Percentiles rank a stretch among this genome's conserved stretches.
These are phyloP conservation scores for Phytophthora podocarpi DNA, from an alignment of 352 stramenopile species.

Conservation along the genomic window DNA sequence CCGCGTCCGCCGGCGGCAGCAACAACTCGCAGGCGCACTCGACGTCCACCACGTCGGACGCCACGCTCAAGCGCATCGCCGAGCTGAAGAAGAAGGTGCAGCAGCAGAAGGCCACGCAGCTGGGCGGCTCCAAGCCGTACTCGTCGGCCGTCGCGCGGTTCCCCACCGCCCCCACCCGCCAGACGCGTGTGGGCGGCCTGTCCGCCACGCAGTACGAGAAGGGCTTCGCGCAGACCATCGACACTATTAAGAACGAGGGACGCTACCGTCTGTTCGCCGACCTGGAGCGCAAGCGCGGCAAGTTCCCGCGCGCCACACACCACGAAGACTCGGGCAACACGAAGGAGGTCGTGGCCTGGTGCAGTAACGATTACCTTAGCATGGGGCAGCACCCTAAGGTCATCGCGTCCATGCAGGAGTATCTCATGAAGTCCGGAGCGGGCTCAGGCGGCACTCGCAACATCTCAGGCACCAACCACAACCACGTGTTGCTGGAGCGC, in stretches of 20 bases:
- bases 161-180: conserved; percentile 55
- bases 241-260: conserved; percentile 85
- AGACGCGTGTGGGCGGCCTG: conserved; percentile 69
- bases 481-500: conserved; percentile 87
- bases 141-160: conserved; percentile 55
- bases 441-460: conserved; percentile 89
- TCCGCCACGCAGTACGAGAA: conserved; percentile 69
- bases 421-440: conserved; percentile 77
- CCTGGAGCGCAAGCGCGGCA: conserved; percentile 84
- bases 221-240: conserved; percentile 75
- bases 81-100: conserved; percentile 71
- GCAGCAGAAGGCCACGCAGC: conserved; percentile 41
- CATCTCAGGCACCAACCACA: conserved; percentile 92
- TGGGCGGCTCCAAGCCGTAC: conserved; percentile 38
- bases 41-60: conserved; percentile 55
- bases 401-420: conserved; percentile 83
- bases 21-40: conserved; percentile 66
- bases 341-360: conserved; percentile 91
- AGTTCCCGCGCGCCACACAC: conserved; percentile 83
- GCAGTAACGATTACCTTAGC: conserved; percentile 91
- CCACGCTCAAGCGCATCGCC: conserved; percentile 74
- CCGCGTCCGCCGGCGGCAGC: conserved; percentile 46
- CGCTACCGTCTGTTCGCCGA: conserved; percentile 90
- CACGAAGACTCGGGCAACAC: conserved; percentile 66
- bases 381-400: conserved; percentile 92